A percentile compares a stretch with the other conserved stretches of the same genome.
Evolutionary conservation across 306 rosid species (phyloP).

Genomic region (Heteromeles arbutifolia): DNA sequence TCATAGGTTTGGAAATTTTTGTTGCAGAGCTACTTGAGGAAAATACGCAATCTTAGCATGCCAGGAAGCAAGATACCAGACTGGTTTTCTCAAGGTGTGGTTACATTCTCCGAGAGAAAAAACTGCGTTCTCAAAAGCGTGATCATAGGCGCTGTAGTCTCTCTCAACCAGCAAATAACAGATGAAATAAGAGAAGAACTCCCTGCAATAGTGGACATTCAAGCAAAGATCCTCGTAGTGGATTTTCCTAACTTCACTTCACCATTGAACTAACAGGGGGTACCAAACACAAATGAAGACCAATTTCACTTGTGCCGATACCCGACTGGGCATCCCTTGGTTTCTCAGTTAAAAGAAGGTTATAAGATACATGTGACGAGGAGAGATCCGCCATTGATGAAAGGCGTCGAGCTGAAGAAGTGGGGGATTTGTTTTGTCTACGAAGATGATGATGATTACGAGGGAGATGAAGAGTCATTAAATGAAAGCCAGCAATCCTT

Average conservation of each 20-base stretch:
- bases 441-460: conserved; percentile 69
- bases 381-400: conserved; percentile 29
- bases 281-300: conserved; percentile 40
- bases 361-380: conserved; percentile 27
- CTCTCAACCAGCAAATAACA: conserved; percentile 31
- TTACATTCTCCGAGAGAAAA: conserved; percentile 33
- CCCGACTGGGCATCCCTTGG: conserved; percentile 20
- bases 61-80: conserved; percentile 56
- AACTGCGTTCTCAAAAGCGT: conserved; percentile 37
- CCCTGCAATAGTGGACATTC: conserved; percentile 32
- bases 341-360: conserved; percentile 27
- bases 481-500: conserved; percentile 36
- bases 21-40: conserved; percentile 51
- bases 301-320: conserved; percentile 48
- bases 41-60: conserved; percentile 42
- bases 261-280: conserved; percentile 23
- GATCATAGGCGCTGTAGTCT: conserved; percentile 36
- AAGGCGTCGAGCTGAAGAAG: conserved; percentile 41
- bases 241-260: conserved; percentile 20
- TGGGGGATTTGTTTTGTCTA: conserved; percentile 37
- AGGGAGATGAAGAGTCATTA: conserved; percentile 40
- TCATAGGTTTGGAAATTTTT: neutral
- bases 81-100: conserved; percentile 42
- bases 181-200: conserved; percentile 3
- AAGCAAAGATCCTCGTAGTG: conserved; percentile 32